Evolutionary conservation across 1,284 basidiomycete genomes (phyloP), one percentile per base, ranked within the genome.

Genomic region (Apiotrichum akiyoshidainum): DNA sequence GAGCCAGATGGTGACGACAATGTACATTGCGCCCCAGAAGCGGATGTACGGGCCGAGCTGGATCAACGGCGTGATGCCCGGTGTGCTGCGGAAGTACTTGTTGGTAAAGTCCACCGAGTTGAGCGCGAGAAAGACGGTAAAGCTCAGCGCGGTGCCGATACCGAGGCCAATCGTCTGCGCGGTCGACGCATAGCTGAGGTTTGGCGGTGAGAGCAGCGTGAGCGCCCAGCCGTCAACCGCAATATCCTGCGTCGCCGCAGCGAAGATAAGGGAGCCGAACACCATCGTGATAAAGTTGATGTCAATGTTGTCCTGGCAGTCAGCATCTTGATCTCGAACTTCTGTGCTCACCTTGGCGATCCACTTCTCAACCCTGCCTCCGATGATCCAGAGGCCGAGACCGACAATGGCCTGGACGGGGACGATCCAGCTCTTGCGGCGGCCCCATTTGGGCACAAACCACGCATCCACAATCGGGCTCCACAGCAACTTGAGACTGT

Each of bases 211-310:
- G 55, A 99, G 85, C 46, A 99, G 85, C 2, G 93, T 98, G 55
- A 99, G 83, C 10, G 96, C 96, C 96, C 96, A 99, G 44, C 93
- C 95, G 71, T 99, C 95, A 19, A 99, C 95, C 49, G 95, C 95
- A 64, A 98, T 98, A 76, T 99, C 95, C 85, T 99, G 96, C 0
- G 96, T 99, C 8, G 96, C 96, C 17, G 96, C 95, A 66, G 99
- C 89, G 61, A 94, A 85, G 46, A 98, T 94, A 42, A 99, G 85
- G 9, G 86, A 84, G 17, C 93, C 93, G 72, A 98, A 99, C 44
- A 95, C 81, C 55, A 85, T 79, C 2, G 96, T 97, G 57, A 99
- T 81, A 67, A 88, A 85, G 52, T 82, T 76, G 49, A 99, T 83
- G 77, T 96, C 85, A 42, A 93, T 84, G 48, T 83, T 84, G 17